Percentiles rank a stretch among this genome's conserved stretches.
phyloP scores from a whole-genome alignment of 2,329 filamentous ascomycete species.

The Fusarium circinatum region DNA sequence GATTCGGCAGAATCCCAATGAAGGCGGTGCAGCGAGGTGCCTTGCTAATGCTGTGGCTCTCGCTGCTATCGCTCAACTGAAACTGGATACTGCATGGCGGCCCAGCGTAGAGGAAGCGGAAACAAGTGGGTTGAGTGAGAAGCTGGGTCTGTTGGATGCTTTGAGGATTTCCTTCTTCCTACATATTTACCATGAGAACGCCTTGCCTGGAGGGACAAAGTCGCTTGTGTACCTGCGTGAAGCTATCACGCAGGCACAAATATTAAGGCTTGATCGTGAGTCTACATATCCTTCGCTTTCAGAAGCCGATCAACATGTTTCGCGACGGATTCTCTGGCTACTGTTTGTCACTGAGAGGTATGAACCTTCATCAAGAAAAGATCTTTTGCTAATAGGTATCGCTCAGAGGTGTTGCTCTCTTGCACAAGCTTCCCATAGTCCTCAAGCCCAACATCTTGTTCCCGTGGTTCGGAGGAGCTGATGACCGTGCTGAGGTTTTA shows the following conservation, averaged over 20 bases:
- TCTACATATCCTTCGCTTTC: conserved; percentile 52
- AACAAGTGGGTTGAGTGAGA: conserved; percentile 43
- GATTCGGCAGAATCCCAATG: conserved; percentile 46
- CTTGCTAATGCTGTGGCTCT: conserved; percentile 59
- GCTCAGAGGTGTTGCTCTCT: conserved; percentile 58
- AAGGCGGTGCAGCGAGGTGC: conserved; percentile 50
- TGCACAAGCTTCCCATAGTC: conserved; percentile 60
- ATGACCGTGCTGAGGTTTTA: conserved; percentile 56
- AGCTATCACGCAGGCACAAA: conserved; percentile 62
- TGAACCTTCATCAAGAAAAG: not conserved
- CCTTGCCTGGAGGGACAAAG: conserved; percentile 55
- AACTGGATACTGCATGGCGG: conserved; percentile 49
- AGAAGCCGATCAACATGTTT: conserved; percentile 55
- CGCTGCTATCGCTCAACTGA: conserved; percentile 60
- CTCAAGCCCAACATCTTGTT: conserved; percentile 55
- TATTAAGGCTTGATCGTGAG: conserved; percentile 58
- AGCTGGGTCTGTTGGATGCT: conserved; percentile 51
- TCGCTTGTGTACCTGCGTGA: conserved; percentile 61
- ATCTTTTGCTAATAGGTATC: conserved; percentile 6
- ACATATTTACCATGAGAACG: conserved; percentile 63
- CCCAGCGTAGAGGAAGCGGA: conserved; percentile 43
- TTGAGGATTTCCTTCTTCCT: conserved; percentile 62
- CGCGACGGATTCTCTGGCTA: conserved; percentile 58
- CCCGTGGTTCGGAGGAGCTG: conserved; percentile 46
- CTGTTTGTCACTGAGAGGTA: conserved; percentile 59